Conservation (phyloP, 768 basidiomycete genomes). For the Auriculariales sp. region DNA sequence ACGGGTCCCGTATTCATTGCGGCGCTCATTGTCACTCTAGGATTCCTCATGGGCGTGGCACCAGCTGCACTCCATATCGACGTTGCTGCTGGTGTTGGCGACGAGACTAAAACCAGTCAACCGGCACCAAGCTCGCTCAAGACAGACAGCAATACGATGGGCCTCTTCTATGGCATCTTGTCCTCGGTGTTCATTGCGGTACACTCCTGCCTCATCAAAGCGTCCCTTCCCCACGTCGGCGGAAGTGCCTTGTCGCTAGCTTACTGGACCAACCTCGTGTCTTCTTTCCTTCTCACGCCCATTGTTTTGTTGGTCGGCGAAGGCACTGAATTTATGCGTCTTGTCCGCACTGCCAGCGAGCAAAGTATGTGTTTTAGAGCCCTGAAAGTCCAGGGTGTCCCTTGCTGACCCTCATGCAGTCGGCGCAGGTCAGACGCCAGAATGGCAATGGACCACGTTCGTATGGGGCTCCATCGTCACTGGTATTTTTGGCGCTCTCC, state of each 20-base stretch:
- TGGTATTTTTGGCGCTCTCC: slow-evolving; percentile 29
- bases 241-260: slow-evolving; percentile 25
- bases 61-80: slow-evolving; percentile 12
- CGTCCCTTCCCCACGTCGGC: slow-evolving; percentile 20
- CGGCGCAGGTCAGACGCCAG: background rate
- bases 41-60: slow-evolving; percentile 24
- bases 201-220: slow-evolving; percentile 31
- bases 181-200: slow-evolving; percentile 25
- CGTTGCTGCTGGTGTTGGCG: slow-evolving; percentile 5
- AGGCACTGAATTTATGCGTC: slow-evolving; percentile 1
- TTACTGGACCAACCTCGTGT: slow-evolving; percentile 26
- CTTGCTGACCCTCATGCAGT: no score
- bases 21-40: slow-evolving; percentile 30
- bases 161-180: slow-evolving; percentile 24
- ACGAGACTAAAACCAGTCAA: slow-evolving; percentile 6
- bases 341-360: slow-evolving; percentile 10
- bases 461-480: slow-evolving; percentile 14
- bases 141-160: slow-evolving; percentile 10
- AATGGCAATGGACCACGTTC: slow-evolving; percentile 7
- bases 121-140: background rate
- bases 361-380: slow-evolving; percentile 16
- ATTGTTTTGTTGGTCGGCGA: slow-evolving; percentile 25
- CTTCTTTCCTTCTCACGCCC: slow-evolving; percentile 20
- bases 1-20: slow-evolving; percentile 39
- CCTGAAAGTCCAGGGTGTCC: no score